Conservation (phyloP, 345 rosid species). For the Populus davidiana region DNA sequence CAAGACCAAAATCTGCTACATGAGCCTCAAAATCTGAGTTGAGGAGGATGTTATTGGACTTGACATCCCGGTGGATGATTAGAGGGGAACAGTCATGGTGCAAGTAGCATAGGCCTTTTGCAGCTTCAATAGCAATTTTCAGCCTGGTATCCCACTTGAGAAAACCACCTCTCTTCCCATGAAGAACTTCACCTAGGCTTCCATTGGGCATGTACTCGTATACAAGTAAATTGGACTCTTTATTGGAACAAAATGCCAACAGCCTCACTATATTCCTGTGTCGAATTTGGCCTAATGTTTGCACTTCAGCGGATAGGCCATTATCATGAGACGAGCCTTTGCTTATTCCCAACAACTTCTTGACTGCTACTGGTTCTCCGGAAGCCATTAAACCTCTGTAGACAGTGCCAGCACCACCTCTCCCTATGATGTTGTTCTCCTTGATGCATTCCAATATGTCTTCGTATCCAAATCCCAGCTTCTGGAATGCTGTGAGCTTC, state of each 20-base stretch:
- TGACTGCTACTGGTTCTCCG: conserved; percentile 62
- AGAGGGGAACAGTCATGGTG: conserved; percentile 74
- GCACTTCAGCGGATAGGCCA: conserved; percentile 60
- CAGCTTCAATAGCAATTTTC: conserved; percentile 65
- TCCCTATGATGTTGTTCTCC: conserved; percentile 61
- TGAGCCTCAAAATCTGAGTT: conserved; percentile 69
- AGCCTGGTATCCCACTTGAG: conserved; percentile 58
- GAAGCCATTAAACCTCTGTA: conserved; percentile 55
- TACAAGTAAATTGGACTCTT: conserved; percentile 53
- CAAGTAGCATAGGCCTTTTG: conserved; percentile 67
- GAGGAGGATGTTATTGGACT: conserved; percentile 64
- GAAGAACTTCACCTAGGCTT: conserved; percentile 63
- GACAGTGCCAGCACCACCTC: conserved; percentile 74
- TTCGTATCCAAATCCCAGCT: conserved; percentile 45
- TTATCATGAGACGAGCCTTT: conserved; percentile 46
- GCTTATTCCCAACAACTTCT: conserved; percentile 50
- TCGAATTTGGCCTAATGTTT: conserved; percentile 62
- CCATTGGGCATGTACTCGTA: conserved; percentile 72
- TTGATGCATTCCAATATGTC: conserved; percentile 62
- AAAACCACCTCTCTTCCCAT: conserved; percentile 53
- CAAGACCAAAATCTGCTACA: conserved; percentile 69
- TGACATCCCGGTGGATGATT: conserved; percentile 69
- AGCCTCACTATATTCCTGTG: conserved; percentile 71
- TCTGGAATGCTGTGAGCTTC: conserved; percentile 71
- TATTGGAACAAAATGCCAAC: conserved; percentile 63